Evolutionary conservation across 2,329 filamentous ascomycete species (phyloP).

Genomic region (Sporothrix brasiliensis): DNA sequence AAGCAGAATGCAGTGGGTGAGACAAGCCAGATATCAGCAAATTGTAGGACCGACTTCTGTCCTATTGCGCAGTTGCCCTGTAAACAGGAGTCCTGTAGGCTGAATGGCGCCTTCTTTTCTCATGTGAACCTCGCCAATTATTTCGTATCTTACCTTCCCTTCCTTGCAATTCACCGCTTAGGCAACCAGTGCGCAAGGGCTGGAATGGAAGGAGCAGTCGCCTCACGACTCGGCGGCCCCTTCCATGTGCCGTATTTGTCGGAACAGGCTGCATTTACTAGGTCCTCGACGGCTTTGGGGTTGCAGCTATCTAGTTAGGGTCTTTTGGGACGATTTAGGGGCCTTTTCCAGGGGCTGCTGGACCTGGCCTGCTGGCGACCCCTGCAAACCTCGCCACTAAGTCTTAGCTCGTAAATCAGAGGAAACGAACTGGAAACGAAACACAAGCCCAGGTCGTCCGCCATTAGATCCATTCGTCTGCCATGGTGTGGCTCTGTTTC

Average conservation of each 20-base stretch:
- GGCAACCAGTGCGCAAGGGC: slow-evolving; percentile 17
- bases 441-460: not conserved
- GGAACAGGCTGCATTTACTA: slow-evolving; percentile 9
- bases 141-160: not conserved
- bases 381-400: slow-evolving; percentile 25
- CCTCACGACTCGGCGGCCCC: slow-evolving; percentile 8
- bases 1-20: not conserved
- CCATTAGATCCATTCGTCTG: not conserved
- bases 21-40: not conserved
- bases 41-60: not conserved
- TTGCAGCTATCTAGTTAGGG: slow-evolving; percentile 3
- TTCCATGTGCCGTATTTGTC: slow-evolving; percentile 16
- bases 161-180: not conserved
- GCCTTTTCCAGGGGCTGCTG: slow-evolving; percentile 5
- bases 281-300: not conserved
- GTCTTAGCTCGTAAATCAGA: not conserved
- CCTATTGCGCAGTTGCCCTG: not conserved
- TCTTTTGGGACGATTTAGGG: not conserved
- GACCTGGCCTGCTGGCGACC: not conserved
- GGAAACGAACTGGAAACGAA: not conserved
- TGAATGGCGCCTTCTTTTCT: not conserved
- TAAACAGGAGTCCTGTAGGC: slow-evolving; percentile 7
- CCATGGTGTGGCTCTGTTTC: slow-evolving; percentile 13
- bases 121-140: not conserved
- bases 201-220: not conserved